Base-by-base conservation (phyloP, 176 grass and related monocot species). In the Oryza glumipatula region DNA sequence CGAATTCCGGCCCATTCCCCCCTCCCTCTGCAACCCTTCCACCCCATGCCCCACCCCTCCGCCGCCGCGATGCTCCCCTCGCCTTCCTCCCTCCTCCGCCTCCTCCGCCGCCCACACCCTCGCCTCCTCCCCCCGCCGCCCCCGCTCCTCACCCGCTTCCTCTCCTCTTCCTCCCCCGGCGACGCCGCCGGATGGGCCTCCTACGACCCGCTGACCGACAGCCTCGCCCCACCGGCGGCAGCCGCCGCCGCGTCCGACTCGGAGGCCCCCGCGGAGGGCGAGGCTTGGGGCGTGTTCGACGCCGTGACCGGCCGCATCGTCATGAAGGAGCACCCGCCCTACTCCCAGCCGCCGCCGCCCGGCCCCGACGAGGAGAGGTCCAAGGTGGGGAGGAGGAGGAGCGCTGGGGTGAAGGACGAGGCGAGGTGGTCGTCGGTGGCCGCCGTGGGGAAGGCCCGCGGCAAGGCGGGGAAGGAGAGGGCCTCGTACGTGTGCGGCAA, bases 271-370 rank as follows among this genome's bases (percentile, higher is more conserved):
- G 71, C 36, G 52, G 83, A 72, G 8, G 12, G 65, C 19, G 52
- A 56, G 23, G 56, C 84, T 3, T 86, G 81, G 64, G 63, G 84
- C 11, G 88, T 86, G 22, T 95, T 60, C 68, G 95, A 98, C 76
- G 89, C 95, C 21, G 63, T 88, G 58, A 70, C 73, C 19, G 91
- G 83, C 76, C 84, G 87, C 61, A 73, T 95, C 68, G 82, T 92
- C 67, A 83, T 63, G 60, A 69, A 65, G 43, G 35, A 38, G 9
- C 54, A 30, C 41, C 49, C 45, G 13, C 69, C 68, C 2, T 24
- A 77, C 23, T 10, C 76, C 30, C 30, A 32, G 30, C 30, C 30
- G 26, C 65, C 12, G 69, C 43, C 54, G 26, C 7, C 33, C 79
- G 47, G 14, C 33, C 21, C 69, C 63, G 63, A 39, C 15, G 39